Evolutionary conservation across 768 basidiomycete species (phyloP).

Genomic region (Rhodotorula graminis): DNA sequence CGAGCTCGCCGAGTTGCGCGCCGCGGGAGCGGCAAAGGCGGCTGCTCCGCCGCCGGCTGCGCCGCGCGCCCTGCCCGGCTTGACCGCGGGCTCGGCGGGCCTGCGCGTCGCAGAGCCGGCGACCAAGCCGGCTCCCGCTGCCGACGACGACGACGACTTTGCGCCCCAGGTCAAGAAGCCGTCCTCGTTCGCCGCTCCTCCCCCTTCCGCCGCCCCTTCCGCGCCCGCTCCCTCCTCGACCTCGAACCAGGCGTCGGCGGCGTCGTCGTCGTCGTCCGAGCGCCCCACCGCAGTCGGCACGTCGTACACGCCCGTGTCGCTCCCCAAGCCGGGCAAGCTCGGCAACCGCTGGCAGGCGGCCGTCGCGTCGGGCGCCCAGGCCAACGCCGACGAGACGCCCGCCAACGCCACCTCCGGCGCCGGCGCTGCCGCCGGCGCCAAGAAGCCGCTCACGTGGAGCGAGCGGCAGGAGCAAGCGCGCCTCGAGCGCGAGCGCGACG

Average conservation of each 20-base stretch:
- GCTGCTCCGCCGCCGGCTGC: constrained; percentile 25
- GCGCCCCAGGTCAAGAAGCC: constrained; percentile 47
- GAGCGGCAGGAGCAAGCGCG: constrained; percentile 89
- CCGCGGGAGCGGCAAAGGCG: background rate
- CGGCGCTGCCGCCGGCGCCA: constrained; percentile 61
- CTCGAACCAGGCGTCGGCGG: too few species aligned
- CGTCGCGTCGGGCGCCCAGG: background rate
- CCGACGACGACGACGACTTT: background rate
- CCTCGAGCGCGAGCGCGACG: constrained; percentile 73
- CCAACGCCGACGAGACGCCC: too few species aligned
- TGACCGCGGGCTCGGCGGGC: constrained; percentile 41
- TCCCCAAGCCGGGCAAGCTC: constrained; percentile 79
- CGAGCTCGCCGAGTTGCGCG: constrained; percentile 50
- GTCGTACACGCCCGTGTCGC: constrained; percentile 77
- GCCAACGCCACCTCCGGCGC: background rate
- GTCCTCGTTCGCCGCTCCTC: constrained; percentile 49
- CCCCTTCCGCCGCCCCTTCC: constrained; percentile 36
- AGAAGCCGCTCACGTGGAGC: constrained; percentile 71
- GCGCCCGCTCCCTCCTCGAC: too few species aligned
- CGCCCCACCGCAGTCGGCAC: constrained; percentile 78
- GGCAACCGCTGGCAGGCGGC: constrained; percentile 62
- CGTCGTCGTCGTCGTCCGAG: constrained; percentile 35
- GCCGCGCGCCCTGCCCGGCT: constrained; percentile 49
- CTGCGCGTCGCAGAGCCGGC: constrained; percentile 46
- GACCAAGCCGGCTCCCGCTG: constrained; percentile 54